These are phyloP conservation scores for Cornus suecica DNA, from an alignment of 148 eudicot genomes.

Conservation along the genomic window DNA sequence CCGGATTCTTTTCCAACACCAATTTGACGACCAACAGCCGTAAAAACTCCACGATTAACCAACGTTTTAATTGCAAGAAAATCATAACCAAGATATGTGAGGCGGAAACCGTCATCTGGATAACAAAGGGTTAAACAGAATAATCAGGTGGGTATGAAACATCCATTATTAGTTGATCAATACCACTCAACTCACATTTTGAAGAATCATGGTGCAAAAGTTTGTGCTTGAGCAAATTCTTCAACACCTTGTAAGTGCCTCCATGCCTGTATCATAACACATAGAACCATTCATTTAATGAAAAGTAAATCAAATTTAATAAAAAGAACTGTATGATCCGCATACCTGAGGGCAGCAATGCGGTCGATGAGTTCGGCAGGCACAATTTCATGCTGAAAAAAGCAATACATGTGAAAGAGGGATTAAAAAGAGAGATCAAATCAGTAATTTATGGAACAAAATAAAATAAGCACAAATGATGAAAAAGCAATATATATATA, in stretches of 20 bases:
- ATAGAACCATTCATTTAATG: background rate
- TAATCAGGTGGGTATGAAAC: background rate
- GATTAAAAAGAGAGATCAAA: background rate
- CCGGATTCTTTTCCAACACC: slow-evolving; percentile 99
- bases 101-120: slow-evolving; percentile 88
- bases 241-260: slow-evolving; percentile 88
- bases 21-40: slow-evolving; percentile 88
- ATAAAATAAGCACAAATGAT: background rate
- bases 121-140: background rate
- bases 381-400: slow-evolving; percentile 85
- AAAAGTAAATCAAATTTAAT: background rate
- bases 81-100: slow-evolving; percentile 96
- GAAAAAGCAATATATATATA: no score
- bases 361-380: slow-evolving; percentile 77
- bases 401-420: background rate
- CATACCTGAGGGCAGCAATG: slow-evolving; percentile 84
- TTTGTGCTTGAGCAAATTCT: slow-evolving; percentile 97
- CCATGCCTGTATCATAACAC: slow-evolving; percentile 59
- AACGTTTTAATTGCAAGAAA: slow-evolving; percentile 91
- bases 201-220: slow-evolving; percentile 88
- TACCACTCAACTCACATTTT: slow-evolving; percentile 53
- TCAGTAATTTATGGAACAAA: background rate
- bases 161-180: background rate
- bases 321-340: background rate
- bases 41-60: slow-evolving; percentile 84